These are phyloP conservation scores for Mortierella sp. DNA, from an alignment of 371 early-diverging fungal genomes.

Conservation along the genomic window DNA sequence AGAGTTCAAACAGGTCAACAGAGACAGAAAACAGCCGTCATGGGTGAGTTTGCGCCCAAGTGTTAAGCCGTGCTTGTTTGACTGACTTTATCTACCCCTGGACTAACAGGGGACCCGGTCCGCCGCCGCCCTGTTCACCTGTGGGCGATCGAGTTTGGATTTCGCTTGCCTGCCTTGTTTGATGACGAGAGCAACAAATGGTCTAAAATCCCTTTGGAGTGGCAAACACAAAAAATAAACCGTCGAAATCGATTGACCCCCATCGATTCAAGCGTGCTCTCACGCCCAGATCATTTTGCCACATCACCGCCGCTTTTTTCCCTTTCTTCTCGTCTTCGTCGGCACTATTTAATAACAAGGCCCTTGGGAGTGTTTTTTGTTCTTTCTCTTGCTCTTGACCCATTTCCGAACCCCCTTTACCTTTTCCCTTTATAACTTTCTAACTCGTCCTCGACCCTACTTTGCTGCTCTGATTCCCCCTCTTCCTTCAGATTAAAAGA, in stretches of 20 bases:
- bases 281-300: not conserved
- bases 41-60: too few species aligned
- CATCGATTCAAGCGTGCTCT: not conserved
- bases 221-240: not conserved
- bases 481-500: not conserved
- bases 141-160: not conserved
- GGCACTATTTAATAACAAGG: not conserved
- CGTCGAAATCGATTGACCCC: not conserved
- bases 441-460: not conserved
- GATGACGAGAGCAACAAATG: not conserved
- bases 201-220: not conserved
- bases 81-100: not conserved
- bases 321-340: too few species aligned
- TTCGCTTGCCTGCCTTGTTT: not conserved
- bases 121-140: not conserved
- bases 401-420: not conserved
- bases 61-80: not conserved
- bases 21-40: not conserved
- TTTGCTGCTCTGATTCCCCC: constrained; percentile 3
- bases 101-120: not conserved
- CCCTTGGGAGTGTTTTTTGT: not conserved
- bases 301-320: not conserved
- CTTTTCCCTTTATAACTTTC: not conserved
- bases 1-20: not conserved
- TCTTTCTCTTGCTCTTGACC: constrained; percentile 7